A percentile compares a stretch with the other conserved stretches of the same genome.
Conservation (phyloP, 2,329 filamentous ascomycete species). For the Nannizzia gypsea region DNA sequence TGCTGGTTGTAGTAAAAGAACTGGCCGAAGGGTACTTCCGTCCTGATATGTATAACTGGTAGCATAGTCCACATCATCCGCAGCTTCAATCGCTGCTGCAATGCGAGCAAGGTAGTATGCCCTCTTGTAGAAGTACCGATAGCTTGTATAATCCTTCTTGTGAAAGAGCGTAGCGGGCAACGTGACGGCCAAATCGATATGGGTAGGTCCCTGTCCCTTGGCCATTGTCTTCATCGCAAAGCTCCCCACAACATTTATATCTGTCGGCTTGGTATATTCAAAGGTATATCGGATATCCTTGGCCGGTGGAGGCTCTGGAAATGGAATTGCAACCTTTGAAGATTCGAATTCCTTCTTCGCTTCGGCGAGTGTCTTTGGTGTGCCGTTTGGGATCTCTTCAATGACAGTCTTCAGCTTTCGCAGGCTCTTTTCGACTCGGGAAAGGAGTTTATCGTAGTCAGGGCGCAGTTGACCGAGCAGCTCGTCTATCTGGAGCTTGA, state of each 20-base stretch:
- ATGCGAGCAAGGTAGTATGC: constrained; percentile 84
- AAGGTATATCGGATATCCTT: constrained; percentile 73
- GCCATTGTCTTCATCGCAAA: constrained; percentile 66
- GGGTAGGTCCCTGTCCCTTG: constrained; percentile 44
- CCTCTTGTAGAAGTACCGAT: constrained; percentile 88
- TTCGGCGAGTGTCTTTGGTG: constrained; percentile 46
- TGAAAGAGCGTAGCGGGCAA: constrained; percentile 75
- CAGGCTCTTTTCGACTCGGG: constrained; percentile 42
- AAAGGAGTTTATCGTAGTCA: constrained; percentile 46
- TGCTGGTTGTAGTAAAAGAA: constrained; percentile 40
- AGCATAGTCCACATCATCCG: constrained; percentile 43
- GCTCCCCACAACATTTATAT: constrained; percentile 80
- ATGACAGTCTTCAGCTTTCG: constrained; percentile 46
- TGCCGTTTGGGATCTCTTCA: constrained; percentile 43
- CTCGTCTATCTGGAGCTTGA: constrained; percentile 57
- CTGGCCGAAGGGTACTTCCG: constrained; percentile 64
- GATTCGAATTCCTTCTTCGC: constrained; percentile 57
- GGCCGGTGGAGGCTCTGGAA: constrained; percentile 65
- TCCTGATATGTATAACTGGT: constrained; percentile 55
- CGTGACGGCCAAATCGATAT: constrained; percentile 72
- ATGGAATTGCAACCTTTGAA: constrained; percentile 64
- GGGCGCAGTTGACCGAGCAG: constrained; percentile 47
- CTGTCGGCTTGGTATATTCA: constrained; percentile 60
- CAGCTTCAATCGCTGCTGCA: constrained; percentile 54
- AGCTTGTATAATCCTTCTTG: constrained; percentile 86